Evolutionary conservation across 1,284 basidiomycete species (phyloP), one percentile per base, ranked within the genome.

Genomic region (Anthracocystis walkeri): DNA sequence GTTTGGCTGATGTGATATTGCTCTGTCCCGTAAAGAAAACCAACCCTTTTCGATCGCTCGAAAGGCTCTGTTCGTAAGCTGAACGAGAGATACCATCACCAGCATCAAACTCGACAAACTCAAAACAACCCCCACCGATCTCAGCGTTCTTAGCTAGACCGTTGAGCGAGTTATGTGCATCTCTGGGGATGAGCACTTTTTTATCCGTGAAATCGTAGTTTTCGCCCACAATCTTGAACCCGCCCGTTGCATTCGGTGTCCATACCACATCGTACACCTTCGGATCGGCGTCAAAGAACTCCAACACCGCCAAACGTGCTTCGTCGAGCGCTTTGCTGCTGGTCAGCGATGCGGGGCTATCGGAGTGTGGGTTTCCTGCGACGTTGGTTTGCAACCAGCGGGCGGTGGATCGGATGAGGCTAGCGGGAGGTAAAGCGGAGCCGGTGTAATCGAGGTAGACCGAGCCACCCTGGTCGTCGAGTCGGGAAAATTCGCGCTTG

Each of bases 371-470:
- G n/a, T 72, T 72, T 7, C 69, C 69, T 7, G 49, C 55, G 1
- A 72, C 64, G 1, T 11, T 12, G 2, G 4, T 4, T 0, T 7
- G 31, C 29, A 72, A 29, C 59, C 59, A 63, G 10, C 18, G 14
- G 0, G 0, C 8, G 27, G 66, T 56, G n/a, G 33, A 11, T 1
- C 20, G 8, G 20, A 72, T 10, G 1, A 72, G 48, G n/a, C 59
- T 63, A 3, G 31, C 1, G 0, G 69, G 64, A 2, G 50, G 48
- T 0, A 72, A 57, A 2, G 55, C 16, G 0, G 64, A 44, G 7
- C 69, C 69, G 10, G 69, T 72, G 29, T 72, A 72, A 25, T 72
- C 69, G 46, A 72, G 59, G 44, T 72, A 72, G 10, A 72, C 60
- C 1, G 48, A 25, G 3, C 23, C 38, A 16, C 14, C 35, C 12